Base-by-base conservation (phyloP, 495 filamentous ascomycete genomes). In the Penicillium flavigenum region DNA sequence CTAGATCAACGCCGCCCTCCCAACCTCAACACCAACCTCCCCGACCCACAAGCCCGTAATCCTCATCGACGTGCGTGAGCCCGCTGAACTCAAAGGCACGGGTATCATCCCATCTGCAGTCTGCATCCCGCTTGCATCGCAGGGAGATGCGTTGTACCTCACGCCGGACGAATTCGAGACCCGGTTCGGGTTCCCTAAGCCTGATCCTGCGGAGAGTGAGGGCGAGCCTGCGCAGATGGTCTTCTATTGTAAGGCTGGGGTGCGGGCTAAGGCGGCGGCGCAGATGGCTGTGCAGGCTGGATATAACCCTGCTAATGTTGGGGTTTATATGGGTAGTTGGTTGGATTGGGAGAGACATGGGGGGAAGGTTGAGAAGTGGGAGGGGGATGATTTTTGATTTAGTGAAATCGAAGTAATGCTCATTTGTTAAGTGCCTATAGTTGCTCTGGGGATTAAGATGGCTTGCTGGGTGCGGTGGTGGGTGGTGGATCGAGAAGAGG, bases 181-280 rank as follows among this genome's bases (percentile, higher is more conserved):
- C 1, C 67, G 77, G 7, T 79, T 80, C 47, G 77, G 76, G 10
- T 80, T 71, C 46, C 65, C 75, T 4, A 80, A 80, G 69, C 77
- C 77, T 3, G 64, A 53, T 5, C 61, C 52, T 4, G 67, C 59
- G 34, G 54, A 56, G 12, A 59, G 54, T 0, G 46, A 19, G n/a
- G 46, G 29, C 9, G 46, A 48, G 29, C 46, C 46, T n/a, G 48
- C 51, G 47, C 57, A 72, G 29, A 73, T 96, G 11, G 84, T 97
- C 2, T 94, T 97, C 64, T 98, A 96, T 69, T 98, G 94, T 72
- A 93, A 89, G 75, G 85, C 90, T 0, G 94, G 94, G 3, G 91
- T 97, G 56, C 80, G 94, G 71, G 88, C 88, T 63, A 70, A 78
- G 20, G 83, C 88, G 4, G 93, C 92, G n/a, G 91, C 92, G 24